Percentiles rank a stretch among this genome's conserved stretches.
phyloP scores from a whole-genome alignment of 2,329 filamentous ascomycete species.

The Mycosphaerelloides madeirae region DNA sequence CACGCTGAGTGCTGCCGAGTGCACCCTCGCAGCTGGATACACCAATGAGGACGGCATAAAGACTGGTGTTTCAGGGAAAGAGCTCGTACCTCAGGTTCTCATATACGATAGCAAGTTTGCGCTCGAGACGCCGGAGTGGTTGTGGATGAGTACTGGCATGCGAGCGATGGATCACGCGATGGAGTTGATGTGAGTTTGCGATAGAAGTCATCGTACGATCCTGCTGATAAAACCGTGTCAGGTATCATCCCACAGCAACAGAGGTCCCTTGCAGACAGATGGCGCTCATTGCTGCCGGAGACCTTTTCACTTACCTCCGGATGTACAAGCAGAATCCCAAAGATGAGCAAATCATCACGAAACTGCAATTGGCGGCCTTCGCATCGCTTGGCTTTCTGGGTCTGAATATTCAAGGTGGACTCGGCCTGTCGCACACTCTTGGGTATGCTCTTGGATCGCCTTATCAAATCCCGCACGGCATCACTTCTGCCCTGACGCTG shows the following conservation, averaged over 20 bases:
- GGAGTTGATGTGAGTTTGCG: conserved; percentile 36
- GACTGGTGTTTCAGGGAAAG: conserved; percentile 39
- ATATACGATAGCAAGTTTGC: conserved; percentile 52
- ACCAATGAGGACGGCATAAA: conserved; percentile 49
- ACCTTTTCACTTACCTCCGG: conserved; percentile 46
- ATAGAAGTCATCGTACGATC: too few species aligned
- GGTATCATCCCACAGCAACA: conserved; percentile 48
- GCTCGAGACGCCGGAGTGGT: conserved; percentile 45
- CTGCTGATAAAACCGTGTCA: too few species aligned
- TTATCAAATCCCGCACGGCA: conserved; percentile 54
- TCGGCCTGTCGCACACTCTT: conserved; percentile 43
- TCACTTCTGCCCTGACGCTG: conserved; percentile 52
- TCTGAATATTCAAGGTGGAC: conserved; percentile 46
- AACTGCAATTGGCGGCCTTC: conserved; percentile 51
- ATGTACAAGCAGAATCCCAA: conserved; percentile 44
- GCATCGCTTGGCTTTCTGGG: conserved; percentile 49
- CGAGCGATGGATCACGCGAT: conserved; percentile 54
- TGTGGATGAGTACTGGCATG: conserved; percentile 51
- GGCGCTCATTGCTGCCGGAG: conserved; percentile 41
- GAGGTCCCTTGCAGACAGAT: conserved; percentile 49
- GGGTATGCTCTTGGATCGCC: conserved; percentile 52
- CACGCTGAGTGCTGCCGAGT: conserved; percentile 52
- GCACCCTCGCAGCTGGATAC: conserved; percentile 50
- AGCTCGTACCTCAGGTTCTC: conserved; percentile 46
- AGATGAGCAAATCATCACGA: conserved; percentile 47